Evolutionary conservation across 345 rosid genomes (phyloP), one percentile per base, ranked within the genome.

Genomic region (Aquilaria sinensis): DNA sequence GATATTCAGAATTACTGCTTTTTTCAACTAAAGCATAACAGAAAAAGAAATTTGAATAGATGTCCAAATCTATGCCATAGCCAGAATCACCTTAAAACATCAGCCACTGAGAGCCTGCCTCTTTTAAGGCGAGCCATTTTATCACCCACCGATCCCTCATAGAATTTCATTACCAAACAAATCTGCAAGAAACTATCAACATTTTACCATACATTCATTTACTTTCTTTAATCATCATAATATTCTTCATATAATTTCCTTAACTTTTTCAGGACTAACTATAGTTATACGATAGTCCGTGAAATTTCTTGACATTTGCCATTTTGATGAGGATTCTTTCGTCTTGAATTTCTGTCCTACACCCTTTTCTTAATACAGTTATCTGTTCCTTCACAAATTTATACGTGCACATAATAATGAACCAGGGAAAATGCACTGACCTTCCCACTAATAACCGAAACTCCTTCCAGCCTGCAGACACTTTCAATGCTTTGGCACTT

Each of bases 111-210:
- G 57, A 90, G 84, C 81, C 83, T 94, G 69, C 99, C 97, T 63
- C 86, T 88, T 82, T 82, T 90, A 33, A 74, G 92, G 43, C 34
- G 75, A 71, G 92, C 89, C 92, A 90, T 81, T 73, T 79, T 88
- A 73, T 94, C 96, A 48, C 95, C 90, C 73, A 90, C 41, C 1
- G 92, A 90, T 52, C 96, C 99, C 70, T 88, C 99, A 53, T 86
- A 94, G 63, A 90, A 88, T 56, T 85, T 88, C 95, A 86, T 90
- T 60, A 85, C n/a, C 57, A 94, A 58, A 74, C 91, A 83, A 46
- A 90, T 69, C 99, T 94, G 71, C 63, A 3, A 37, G 4, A 45
- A 12, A 12, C 1, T 33, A 12, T 51, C 16, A 56, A 56, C 32
- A 64, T 70, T 16, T 43, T 53, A 66, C 56, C 53, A 49, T 16